Conservation (phyloP, 2,329 filamentous ascomycete genomes). For the Aspergillus eucalypticola region DNA sequence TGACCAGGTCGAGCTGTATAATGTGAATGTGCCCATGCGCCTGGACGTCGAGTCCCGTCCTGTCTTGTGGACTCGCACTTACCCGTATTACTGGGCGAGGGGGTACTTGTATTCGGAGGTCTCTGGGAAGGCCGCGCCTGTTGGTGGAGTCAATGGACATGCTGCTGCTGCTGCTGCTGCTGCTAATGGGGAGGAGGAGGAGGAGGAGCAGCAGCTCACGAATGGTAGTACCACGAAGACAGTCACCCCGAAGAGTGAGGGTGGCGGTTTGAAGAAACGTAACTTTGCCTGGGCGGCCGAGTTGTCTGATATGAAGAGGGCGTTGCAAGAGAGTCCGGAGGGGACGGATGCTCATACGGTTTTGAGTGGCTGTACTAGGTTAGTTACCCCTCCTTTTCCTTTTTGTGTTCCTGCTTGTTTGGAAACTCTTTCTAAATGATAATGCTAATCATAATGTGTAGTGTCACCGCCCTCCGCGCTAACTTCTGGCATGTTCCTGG, state of each 20-base stretch:
- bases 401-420: neutral
- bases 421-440: too few relatives aligned
- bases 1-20: slow-evolving; percentile 73
- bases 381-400: slow-evolving; percentile 17
- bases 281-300: slow-evolving; percentile 89
- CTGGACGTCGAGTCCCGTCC: slow-evolving; percentile 68
- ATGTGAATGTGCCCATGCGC: slow-evolving; percentile 80
- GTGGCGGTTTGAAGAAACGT: slow-evolving; percentile 64
- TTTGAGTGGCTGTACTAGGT: slow-evolving; percentile 80
- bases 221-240: neutral
- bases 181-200: neutral
- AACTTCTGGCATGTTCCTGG: slow-evolving; percentile 81
- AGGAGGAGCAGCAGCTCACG: neutral
- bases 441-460: slow-evolving; percentile 13
- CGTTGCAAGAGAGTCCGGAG: slow-evolving; percentile 70
- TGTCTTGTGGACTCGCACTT: slow-evolving; percentile 72
- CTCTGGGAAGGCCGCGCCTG: slow-evolving; percentile 55
- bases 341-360: slow-evolving; percentile 91
- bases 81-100: slow-evolving; percentile 82
- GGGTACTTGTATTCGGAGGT: slow-evolving; percentile 80
- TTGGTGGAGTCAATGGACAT: slow-evolving; percentile 46
- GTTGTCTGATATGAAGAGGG: slow-evolving; percentile 81
- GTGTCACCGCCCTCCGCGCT: slow-evolving; percentile 81
- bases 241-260: neutral
- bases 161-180: neutral